A percentile compares a stretch with the other conserved stretches of the same genome.
phyloP scores from a whole-genome alignment of 768 basidiomycete species.

The Russula virescens region DNA sequence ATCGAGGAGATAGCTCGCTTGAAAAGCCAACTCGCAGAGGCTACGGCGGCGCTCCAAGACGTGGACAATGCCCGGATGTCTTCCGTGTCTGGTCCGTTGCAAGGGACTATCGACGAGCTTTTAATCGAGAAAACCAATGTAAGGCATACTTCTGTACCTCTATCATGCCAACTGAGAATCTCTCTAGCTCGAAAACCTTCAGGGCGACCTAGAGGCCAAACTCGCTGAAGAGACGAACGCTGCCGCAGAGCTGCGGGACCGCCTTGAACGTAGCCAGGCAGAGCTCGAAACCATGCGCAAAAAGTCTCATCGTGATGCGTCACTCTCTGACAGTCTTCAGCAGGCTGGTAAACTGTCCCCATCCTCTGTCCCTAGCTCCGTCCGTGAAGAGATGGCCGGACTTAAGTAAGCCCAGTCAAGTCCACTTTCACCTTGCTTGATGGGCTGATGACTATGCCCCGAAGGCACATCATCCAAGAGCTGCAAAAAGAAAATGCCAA shows the following conservation, averaged over 20 bases:
- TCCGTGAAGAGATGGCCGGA: constrained; percentile 68
- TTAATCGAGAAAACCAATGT: constrained; percentile 15
- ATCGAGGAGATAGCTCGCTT: constrained; percentile 53
- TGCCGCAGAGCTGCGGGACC: constrained; percentile 28
- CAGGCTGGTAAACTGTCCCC: constrained; percentile 30
- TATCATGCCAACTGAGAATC: background rate
- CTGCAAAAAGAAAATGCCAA: constrained; percentile 74
- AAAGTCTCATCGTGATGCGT: constrained; percentile 52
- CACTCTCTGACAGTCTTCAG: constrained; percentile 37
- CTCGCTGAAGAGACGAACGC: constrained; percentile 17
- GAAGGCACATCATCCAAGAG: constrained; percentile 77
- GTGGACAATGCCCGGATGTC: constrained; percentile 16
- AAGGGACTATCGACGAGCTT: constrained; percentile 16
- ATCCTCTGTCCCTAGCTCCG: constrained; percentile 33
- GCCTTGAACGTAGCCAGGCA: constrained; percentile 36
- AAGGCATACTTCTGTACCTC: background rate
- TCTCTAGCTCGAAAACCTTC: constrained; percentile 15
- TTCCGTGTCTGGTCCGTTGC: constrained; percentile 1
- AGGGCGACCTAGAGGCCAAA: constrained; percentile 3
- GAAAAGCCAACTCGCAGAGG: constrained; percentile 42
- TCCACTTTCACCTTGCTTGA: background rate
- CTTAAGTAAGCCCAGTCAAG: constrained; percentile 53
- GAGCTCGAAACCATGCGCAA: constrained; percentile 57
- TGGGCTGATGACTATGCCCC: constrained; percentile 28
- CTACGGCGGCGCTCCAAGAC: constrained; percentile 29